Base-by-base conservation (phyloP, 2,329 filamentous ascomycete genomes). In the Allantophomopsis lycopodina region DNA sequence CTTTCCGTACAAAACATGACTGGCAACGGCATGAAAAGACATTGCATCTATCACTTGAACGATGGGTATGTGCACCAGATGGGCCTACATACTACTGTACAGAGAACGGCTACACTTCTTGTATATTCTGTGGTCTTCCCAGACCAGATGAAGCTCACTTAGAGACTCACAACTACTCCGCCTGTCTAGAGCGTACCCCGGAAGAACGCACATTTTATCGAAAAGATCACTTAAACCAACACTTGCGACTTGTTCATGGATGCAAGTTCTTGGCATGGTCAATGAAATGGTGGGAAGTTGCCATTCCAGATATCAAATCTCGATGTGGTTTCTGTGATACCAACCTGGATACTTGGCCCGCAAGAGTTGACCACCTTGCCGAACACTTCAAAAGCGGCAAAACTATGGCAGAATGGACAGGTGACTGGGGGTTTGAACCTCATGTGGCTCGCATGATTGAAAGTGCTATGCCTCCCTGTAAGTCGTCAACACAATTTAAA, bases 1-100 rank as follows among this genome's bases (percentile, higher is more conserved):
- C 73, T 0, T 80, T 79, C 56, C 64, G 74, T 47, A 79, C 75
- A 3, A 80, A 80, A 53, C 73, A 80, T 49, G 76, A 80, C 55
- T 80, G 76, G 76, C 74, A 79, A 50, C 64, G 79, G 42, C 79
- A 84, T 53, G 79, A 85, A 51, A 79, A 79, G 48, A 77, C 75
- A 38, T 62, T 76, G 46, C 79, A 72, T 54, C 58, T 73, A 48
- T 83, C 73, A 6, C 70, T 80, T 0, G 76, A 74, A 60, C 66
- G 66, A 41, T 84, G 69, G 80, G 72, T 76, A 43, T 83, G 71
- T 51, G 68, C 69, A 4, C 74, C 73, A 35, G 65, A 73, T 35
- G 74, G 75, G 1, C 60, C 71, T 13, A 64, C 59, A 5, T 67
- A 68, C 4, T 56, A 76, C 30, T 71, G 79, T 41, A 67, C 73